Percentiles rank a stretch among this genome's conserved stretches.
Conservation (phyloP, 1,139 yeast species). For the Meyerozyma carpophila region DNA sequence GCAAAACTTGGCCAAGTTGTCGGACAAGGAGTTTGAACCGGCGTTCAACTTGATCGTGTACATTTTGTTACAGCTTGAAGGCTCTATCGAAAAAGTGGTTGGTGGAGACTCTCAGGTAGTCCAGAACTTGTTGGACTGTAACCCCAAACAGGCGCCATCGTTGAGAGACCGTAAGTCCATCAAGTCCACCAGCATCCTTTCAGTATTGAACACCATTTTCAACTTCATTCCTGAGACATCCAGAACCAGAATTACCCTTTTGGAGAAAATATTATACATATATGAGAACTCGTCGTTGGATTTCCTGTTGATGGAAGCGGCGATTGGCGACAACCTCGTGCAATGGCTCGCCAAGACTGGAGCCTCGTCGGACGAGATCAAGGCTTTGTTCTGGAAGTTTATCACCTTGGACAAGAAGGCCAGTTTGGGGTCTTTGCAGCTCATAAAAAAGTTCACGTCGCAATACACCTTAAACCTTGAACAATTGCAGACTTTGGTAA, state of each 20-base stretch:
- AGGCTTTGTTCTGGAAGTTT: constrained; percentile 35
- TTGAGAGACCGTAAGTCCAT: constrained; percentile 45
- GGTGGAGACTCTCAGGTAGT: constrained; percentile 25
- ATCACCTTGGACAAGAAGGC: constrained; percentile 28
- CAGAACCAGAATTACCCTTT: constrained; percentile 25
- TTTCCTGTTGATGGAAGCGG: constrained; percentile 29
- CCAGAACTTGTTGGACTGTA: constrained; percentile 25
- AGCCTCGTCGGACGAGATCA: not conserved
- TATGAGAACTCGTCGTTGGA: constrained; percentile 28
- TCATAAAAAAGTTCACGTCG: constrained; percentile 32
- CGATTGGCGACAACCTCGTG: constrained; percentile 34
- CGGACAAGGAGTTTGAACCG: constrained; percentile 44
- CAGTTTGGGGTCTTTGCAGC: constrained; percentile 27
- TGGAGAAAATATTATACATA: constrained; percentile 29
- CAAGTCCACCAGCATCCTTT: constrained; percentile 38
- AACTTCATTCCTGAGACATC: constrained; percentile 37
- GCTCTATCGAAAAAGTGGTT: constrained; percentile 22
- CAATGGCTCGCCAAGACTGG: constrained; percentile 26
- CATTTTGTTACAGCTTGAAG: constrained; percentile 28
- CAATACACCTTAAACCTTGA: constrained; percentile 16
- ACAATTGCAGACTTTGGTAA: constrained; percentile 32
- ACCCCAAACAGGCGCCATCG: constrained; percentile 35
- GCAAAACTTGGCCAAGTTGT: constrained; percentile 25
- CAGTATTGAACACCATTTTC: constrained; percentile 39
- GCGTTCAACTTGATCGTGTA: constrained; percentile 39